Conservation (phyloP, 2,329 filamentous ascomycete genomes). For the Furcasterigmium furcatum region DNA sequence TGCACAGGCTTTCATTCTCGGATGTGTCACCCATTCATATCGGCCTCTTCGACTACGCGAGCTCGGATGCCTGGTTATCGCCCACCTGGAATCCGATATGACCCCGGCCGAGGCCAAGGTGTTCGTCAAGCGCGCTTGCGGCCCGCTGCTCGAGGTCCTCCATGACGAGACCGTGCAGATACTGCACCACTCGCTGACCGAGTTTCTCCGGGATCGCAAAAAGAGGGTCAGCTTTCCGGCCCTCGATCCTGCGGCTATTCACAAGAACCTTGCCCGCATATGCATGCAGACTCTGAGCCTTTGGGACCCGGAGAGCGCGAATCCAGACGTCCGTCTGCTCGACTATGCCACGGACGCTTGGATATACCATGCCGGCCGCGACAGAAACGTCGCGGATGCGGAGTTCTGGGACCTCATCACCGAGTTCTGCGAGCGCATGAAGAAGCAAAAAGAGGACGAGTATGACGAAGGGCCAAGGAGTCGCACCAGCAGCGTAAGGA, state of each 20-base stretch:
- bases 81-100: constrained; percentile 8
- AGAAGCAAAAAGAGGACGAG: too few relatives aligned
- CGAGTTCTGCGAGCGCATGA: not conserved
- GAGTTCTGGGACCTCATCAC: not conserved
- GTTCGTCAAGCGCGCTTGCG: constrained; percentile 30
- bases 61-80: constrained; percentile 21
- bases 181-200: constrained; percentile 45
- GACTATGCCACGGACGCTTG: not conserved
- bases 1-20: constrained; percentile 30
- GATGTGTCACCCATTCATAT: constrained; percentile 33
- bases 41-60: constrained; percentile 35
- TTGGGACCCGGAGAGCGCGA: too few relatives aligned
- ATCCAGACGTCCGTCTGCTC: too few relatives aligned
- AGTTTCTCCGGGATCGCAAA: constrained; percentile 32
- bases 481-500: too few relatives aligned
- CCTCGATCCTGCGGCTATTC: not conserved
- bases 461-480: too few relatives aligned
- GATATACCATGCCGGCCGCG: not conserved
- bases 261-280: not conserved
- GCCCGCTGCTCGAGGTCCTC: constrained; percentile 37
- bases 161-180: constrained; percentile 40
- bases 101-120: constrained; percentile 22
- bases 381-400: not conserved
- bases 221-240: not conserved
- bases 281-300: too few relatives aligned